Conservation (phyloP, 768 basidiomycete species). For the Guyanaporus albipodus region DNA sequence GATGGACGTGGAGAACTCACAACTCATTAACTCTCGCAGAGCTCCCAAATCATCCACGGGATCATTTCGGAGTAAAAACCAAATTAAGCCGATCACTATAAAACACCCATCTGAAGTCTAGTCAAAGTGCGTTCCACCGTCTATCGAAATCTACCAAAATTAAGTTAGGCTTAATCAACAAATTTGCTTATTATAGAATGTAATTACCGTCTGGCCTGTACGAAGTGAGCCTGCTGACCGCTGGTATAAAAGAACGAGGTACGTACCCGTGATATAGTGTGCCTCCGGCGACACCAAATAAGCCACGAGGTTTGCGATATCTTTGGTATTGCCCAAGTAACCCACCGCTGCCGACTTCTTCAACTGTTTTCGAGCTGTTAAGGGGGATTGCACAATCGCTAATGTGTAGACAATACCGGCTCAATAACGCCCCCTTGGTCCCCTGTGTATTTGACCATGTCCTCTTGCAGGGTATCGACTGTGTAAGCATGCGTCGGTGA, state of each 20-base stretch:
- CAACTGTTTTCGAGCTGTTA: conserved; percentile 6
- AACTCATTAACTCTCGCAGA: too few species aligned
- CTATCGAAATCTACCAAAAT: conserved; percentile 18
- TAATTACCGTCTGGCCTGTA: conserved; percentile 27
- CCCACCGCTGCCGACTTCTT: conserved; percentile 16
- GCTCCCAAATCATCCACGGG: too few species aligned
- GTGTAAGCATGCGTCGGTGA: neutral
- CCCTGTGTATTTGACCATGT: conserved; percentile 9
- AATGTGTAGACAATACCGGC: conserved; percentile 5
- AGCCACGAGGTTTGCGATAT: conserved; percentile 36
- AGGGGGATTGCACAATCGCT: neutral
- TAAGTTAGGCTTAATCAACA: neutral
- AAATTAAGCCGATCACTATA: neutral
- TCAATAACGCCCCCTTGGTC: conserved; percentile 11
- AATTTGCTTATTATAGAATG: neutral
- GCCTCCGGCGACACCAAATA: conserved; percentile 35
- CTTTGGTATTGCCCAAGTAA: conserved; percentile 24
- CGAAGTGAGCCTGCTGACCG: neutral
- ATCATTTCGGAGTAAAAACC: too few species aligned
- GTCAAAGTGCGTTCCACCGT: conserved; percentile 26
- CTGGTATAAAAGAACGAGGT: neutral
- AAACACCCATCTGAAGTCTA: neutral
- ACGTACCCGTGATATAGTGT: conserved; percentile 33
- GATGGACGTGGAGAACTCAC: too few species aligned
- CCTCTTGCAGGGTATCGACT: conserved; percentile 18